Percentiles rank a stretch among this genome's conserved stretches.
Evolutionary conservation across 2,329 filamentous ascomycete genomes (phyloP).

Genomic region (Trichoderma hamatum): DNA sequence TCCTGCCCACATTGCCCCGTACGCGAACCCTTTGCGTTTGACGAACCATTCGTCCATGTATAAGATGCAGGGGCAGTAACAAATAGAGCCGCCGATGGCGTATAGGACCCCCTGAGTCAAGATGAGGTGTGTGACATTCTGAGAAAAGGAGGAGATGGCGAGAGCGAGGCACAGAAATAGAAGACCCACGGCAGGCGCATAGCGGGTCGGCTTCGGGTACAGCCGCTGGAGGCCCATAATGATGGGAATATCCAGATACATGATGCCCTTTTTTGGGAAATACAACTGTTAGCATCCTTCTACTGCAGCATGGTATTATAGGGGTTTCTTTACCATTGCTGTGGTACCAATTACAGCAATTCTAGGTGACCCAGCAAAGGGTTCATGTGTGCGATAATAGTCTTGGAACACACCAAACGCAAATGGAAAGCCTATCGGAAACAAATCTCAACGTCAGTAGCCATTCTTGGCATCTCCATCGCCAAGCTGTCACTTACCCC

Average conservation of each 20-base stretch:
- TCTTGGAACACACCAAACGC: slow-evolving; percentile 69
- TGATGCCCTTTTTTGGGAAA: slow-evolving; percentile 49
- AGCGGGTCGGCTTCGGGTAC: slow-evolving; percentile 46
- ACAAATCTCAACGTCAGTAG: not conserved
- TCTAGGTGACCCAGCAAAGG: slow-evolving; percentile 53
- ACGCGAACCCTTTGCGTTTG: slow-evolving; percentile 59
- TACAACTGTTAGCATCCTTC: not conserved
- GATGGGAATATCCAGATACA: slow-evolving; percentile 57
- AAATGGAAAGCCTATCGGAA: slow-evolving; percentile 60
- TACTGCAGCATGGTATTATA: not conserved
- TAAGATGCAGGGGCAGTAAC: slow-evolving; percentile 58
- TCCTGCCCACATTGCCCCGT: slow-evolving; percentile 65
- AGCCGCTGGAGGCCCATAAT: slow-evolving; percentile 50
- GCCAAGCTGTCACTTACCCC: slow-evolving; percentile 34
- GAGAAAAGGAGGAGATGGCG: slow-evolving; percentile 56
- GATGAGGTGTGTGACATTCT: slow-evolving; percentile 57
- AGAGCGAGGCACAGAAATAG: slow-evolving; percentile 56
- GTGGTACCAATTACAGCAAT: slow-evolving; percentile 64
- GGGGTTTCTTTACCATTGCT: slow-evolving; percentile 48
- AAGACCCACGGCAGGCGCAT: slow-evolving; percentile 50
- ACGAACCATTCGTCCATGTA: slow-evolving; percentile 68
- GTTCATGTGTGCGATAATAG: slow-evolving; percentile 61
- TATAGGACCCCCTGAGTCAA: slow-evolving; percentile 64
- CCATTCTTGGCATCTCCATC: not conserved
- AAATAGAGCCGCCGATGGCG: slow-evolving; percentile 57